Evolutionary conservation across 2,329 filamentous ascomycete genomes (phyloP).

Genomic region (Talaromyces sp.): DNA sequence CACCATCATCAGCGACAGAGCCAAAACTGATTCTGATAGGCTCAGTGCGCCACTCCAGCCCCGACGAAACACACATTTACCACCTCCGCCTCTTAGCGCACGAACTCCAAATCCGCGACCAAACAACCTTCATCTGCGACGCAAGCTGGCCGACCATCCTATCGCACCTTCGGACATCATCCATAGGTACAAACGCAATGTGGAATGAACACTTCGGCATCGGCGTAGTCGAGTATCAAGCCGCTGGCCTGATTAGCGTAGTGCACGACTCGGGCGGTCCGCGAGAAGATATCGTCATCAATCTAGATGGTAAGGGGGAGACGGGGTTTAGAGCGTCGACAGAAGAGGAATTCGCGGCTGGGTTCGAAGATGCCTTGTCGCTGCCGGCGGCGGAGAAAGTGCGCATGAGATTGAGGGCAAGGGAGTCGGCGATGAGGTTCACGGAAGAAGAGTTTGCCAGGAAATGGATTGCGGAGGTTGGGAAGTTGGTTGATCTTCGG

Average conservation of each 20-base stretch:
- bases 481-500: slow-evolving; percentile 51
- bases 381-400: slow-evolving; percentile 60
- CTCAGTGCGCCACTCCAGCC: slow-evolving; percentile 71
- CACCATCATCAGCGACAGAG: slow-evolving; percentile 26
- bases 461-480: slow-evolving; percentile 74
- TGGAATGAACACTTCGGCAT: slow-evolving; percentile 99
- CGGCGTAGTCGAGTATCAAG: slow-evolving; percentile 96
- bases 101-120: slow-evolving; percentile 78
- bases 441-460: slow-evolving; percentile 80
- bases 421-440: slow-evolving; percentile 76
- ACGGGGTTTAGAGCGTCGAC: slow-evolving; percentile 87
- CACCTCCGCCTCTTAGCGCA: slow-evolving; percentile 80
- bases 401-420: slow-evolving; percentile 70
- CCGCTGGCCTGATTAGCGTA: slow-evolving; percentile 85
- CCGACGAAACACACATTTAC: slow-evolving; percentile 65
- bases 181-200: slow-evolving; percentile 93
- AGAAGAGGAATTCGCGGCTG: slow-evolving; percentile 72
- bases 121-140: slow-evolving; percentile 84
- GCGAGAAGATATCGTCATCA: slow-evolving; percentile 85
- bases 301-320: slow-evolving; percentile 66
- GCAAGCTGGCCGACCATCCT: slow-evolving; percentile 85
- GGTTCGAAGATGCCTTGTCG: slow-evolving; percentile 74
- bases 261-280: slow-evolving; percentile 93
- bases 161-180: slow-evolving; percentile 70
- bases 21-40: slow-evolving; percentile 81